Evolutionary conservation across 2,329 filamentous ascomycete genomes (phyloP), one percentile per base, ranked within the genome.

Genomic region (Pestalotiopsis sp.): DNA sequence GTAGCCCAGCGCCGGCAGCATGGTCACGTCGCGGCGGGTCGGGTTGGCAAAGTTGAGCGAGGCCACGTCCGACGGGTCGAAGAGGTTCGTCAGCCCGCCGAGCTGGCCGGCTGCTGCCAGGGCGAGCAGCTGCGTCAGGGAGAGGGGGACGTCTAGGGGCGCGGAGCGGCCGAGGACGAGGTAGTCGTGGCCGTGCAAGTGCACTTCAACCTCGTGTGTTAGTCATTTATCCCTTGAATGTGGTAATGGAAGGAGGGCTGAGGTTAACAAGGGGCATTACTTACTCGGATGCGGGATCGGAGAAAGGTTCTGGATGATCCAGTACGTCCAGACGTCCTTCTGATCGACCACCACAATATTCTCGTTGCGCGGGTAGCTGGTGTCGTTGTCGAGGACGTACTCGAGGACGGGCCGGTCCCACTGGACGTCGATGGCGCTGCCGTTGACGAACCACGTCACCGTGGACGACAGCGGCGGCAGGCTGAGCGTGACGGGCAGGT

Each of bases 21-120:
- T 80, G 3, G 82, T 80, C 0, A 82, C 83, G 70, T 87, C 85
- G 17, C 85, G 78, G 1, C 84, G 77, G 0, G 83, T 79, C 1
- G 84, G 84, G 59, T 85, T 86, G 17, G 74, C 69, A 1, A 75
- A 79, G 68, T 77, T 81, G 4, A 81, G 74, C 6, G 58, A 70
- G 2, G 71, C 75, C 20, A 74, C 77, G 66, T 80, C 77, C 5
- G 75, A 62, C 4, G 12, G 27, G 59, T 62, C 59, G 20, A 62
- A 62, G 1, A 62, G 59, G 36, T 41, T 20, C 14, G 59, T 62
- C 27, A 62, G 59, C 25, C n/a, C 27, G n/a, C 59, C 59, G 6
- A 62, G 59, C 59, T 62, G 59, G 25, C 59, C 59, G 4, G 59
- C 59, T 6, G 59, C 59, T 12, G 38, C 27, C 2, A 62, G 31